phyloP scores from a whole-genome alignment of 2,329 filamentous ascomycete genomes.

The Fusarium veterinarium region DNA sequence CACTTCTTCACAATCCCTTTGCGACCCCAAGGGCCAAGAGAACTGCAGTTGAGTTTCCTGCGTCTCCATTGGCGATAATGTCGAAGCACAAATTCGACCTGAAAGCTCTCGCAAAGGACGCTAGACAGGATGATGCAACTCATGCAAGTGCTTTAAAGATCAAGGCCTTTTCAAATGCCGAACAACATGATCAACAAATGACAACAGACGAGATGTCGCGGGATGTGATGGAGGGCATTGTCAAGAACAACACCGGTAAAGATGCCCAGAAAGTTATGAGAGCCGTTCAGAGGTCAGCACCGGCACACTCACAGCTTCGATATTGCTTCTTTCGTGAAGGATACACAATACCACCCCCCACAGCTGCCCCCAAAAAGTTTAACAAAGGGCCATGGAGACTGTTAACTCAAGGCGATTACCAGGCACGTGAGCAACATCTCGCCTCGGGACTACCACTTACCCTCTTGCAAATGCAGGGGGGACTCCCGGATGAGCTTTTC shows the following conservation, averaged over 20 bases:
- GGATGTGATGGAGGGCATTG: conserved; percentile 46
- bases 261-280: conserved; percentile 58
- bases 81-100: conserved; percentile 73
- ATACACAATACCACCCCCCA: conserved; percentile 43
- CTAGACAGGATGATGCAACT: conserved; percentile 67
- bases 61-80: conserved; percentile 62
- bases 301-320: conserved; percentile 48
- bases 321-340: conserved; percentile 64
- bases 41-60: conserved; percentile 53
- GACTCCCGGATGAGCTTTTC: conserved; percentile 72
- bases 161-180: conserved; percentile 48
- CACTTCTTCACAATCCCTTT: conserved; percentile 39
- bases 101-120: conserved; percentile 69
- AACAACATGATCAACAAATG: conserved; percentile 9
- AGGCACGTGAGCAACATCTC: conserved; percentile 67
- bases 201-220: conserved; percentile 35
- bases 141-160: conserved; percentile 65
- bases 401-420: conserved; percentile 57
- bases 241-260: conserved; percentile 54
- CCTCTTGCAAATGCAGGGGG: conserved; percentile 50
- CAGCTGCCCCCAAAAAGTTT: conserved; percentile 45
- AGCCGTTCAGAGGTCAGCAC: conserved; percentile 64
- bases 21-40: conserved; percentile 62
- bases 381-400: conserved; percentile 59
- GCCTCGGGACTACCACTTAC: conserved; percentile 71